Conservation (phyloP, 2,329 filamentous ascomycete species). For the Verticillium dahliae region DNA sequence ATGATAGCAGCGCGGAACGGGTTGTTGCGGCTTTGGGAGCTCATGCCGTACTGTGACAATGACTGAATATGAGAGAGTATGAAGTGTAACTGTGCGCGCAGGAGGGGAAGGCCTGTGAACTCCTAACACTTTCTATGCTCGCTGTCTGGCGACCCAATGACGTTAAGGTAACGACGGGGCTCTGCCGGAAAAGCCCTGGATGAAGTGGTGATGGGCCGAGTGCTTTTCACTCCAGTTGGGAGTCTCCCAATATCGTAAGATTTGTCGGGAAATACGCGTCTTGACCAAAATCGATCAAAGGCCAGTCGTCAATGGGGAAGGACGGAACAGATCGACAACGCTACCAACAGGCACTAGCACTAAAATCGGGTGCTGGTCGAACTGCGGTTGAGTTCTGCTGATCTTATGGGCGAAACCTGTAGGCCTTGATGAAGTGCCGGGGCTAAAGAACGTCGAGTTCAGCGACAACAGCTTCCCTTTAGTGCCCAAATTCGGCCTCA, state of each 20-base stretch:
- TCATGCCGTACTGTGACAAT: neutral
- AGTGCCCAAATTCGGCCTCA: no score
- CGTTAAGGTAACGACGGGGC: neutral
- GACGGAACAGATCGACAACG: neutral
- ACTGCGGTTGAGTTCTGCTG: neutral
- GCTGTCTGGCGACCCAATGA: neutral
- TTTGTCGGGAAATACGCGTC: neutral
- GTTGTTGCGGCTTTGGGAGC: neutral
- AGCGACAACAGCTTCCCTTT: neutral
- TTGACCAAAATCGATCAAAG: neutral
- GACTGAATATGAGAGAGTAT: no score
- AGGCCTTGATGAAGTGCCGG: neutral
- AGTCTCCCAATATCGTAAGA: neutral
- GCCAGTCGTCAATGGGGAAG: neutral
- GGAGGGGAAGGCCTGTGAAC: neutral
- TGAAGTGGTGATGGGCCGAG: neutral
- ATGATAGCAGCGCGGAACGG: constrained; percentile 4
- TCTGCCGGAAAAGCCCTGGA: neutral
- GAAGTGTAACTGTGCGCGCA: neutral
- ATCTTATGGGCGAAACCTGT: neutral
- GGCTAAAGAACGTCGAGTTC: neutral
- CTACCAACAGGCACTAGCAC: neutral
- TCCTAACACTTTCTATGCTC: neutral
- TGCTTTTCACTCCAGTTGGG: neutral
- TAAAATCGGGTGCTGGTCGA: neutral